Evolutionary conservation across 208 protist species (phyloP).

Genomic region (Acanthamoeba healyi): DNA sequence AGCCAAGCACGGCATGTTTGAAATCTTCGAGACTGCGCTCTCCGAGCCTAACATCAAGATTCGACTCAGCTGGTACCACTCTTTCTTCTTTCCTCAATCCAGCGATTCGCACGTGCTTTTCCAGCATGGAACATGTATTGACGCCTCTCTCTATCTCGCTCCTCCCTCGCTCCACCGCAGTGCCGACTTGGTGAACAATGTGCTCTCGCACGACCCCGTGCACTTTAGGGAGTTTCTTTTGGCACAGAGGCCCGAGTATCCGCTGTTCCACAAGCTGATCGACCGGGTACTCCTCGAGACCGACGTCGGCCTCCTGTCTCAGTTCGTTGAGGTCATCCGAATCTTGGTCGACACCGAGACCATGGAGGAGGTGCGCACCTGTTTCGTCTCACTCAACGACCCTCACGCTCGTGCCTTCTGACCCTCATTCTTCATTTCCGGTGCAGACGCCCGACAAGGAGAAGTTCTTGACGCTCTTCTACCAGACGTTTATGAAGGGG

Average conservation of each 20-base stretch:
- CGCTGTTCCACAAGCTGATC: conserved; percentile 66
- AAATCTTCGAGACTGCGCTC: conserved; percentile 55
- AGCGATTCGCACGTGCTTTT: neutral
- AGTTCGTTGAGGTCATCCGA: conserved; percentile 26
- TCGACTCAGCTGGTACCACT: conserved; percentile 36
- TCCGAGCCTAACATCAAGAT: conserved; percentile 32
- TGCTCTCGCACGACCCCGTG: conserved; percentile 58
- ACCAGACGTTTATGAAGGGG: conserved; percentile 73
- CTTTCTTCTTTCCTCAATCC: neutral
- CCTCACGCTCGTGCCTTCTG: neutral
- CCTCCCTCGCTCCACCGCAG: neutral
- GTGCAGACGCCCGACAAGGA: conserved; percentile 62
- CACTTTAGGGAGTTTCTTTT: conserved; percentile 37
- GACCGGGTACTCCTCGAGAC: conserved; percentile 72
- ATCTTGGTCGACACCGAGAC: conserved; percentile 68
- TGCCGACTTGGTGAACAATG: conserved; percentile 78
- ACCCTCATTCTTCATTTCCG: neutral
- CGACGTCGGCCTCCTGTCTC: conserved; percentile 27
- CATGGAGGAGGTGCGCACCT: conserved; percentile 58
- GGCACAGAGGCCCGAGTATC: conserved; percentile 63
- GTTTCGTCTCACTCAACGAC: no score
- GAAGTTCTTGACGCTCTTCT: conserved; percentile 83
- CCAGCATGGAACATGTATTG: no score
- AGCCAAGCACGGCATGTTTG: conserved; percentile 58
- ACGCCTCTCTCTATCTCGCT: neutral